Percentiles rank a stretch among this genome's conserved stretches.
Evolutionary conservation across 305 asterid genomes (phyloP).

Genomic region (Plantago lanceolata): DNA sequence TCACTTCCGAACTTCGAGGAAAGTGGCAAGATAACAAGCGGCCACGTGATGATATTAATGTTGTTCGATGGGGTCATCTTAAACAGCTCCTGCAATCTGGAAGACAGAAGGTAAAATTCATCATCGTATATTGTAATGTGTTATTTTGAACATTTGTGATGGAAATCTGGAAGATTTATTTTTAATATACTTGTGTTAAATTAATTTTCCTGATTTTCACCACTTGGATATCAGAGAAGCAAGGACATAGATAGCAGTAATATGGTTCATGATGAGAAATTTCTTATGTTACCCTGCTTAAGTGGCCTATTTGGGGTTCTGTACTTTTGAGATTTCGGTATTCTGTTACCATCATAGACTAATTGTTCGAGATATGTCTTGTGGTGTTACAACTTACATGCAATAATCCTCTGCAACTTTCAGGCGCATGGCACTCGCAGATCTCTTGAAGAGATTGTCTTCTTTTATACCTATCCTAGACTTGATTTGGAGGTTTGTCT

Average conservation of each 20-base stretch:
- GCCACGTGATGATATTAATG: conserved; percentile 63
- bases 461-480: conserved; percentile 82
- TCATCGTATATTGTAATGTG: too few relatives aligned
- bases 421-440: conserved; percentile 64
- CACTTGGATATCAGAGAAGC: too few relatives aligned
- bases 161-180: too few relatives aligned
- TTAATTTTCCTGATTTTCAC: too few relatives aligned
- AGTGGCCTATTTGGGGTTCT: too few relatives aligned
- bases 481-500: conserved; percentile 81
- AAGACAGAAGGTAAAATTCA: conserved; percentile 59
- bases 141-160: too few relatives aligned
- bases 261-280: too few relatives aligned
- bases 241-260: too few relatives aligned
- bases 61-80: conserved; percentile 64
- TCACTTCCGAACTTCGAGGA: conserved; percentile 68
- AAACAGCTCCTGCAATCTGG: conserved; percentile 61
- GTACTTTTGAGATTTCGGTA: too few relatives aligned
- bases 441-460: conserved; percentile 79
- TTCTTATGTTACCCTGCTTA: too few relatives aligned
- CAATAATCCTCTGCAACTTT: conserved; percentile 22
- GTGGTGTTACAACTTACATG: conserved; percentile 6
- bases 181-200: too few relatives aligned
- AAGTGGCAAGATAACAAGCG: conserved; percentile 39
- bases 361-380: conserved; percentile 1
- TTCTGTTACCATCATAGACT: neutral